phyloP scores from a whole-genome alignment of 2,329 filamentous ascomycete species.

The Alternaria sp. region DNA sequence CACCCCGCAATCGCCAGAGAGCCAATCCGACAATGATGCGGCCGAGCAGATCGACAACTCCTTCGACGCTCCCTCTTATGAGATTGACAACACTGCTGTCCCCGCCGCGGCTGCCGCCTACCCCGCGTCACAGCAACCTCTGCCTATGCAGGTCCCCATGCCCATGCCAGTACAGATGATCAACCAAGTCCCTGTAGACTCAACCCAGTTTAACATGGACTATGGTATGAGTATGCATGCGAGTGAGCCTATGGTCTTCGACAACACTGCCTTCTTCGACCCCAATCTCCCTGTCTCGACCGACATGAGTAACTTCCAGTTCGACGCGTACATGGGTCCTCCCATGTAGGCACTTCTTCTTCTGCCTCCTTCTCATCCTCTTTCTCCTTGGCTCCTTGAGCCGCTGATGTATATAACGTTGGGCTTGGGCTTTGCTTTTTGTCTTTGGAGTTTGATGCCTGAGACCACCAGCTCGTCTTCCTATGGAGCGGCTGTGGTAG shows the following conservation, averaged over 20 bases:
- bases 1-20: conserved; percentile 29
- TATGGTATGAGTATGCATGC: conserved; percentile 34
- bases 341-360: conserved; percentile 10
- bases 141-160: conserved; percentile 12
- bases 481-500: conserved; percentile 34
- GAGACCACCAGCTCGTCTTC: conserved; percentile 34
- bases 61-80: conserved; percentile 18
- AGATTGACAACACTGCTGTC: conserved; percentile 12
- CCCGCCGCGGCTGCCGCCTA: conserved; percentile 8
- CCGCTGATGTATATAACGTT: conserved; percentile 22
- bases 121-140: conserved; percentile 19
- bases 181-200: conserved; percentile 24
- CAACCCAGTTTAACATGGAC: conserved; percentile 27
- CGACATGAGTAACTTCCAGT: conserved; percentile 36
- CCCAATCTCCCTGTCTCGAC: conserved; percentile 18
- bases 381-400: neutral
- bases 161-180: conserved; percentile 15
- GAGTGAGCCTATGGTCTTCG: conserved; percentile 30
- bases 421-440: neutral
- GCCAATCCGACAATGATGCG: conserved; percentile 35
- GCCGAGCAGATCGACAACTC: conserved; percentile 15
- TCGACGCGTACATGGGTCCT: conserved; percentile 38
- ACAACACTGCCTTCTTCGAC: conserved; percentile 31
- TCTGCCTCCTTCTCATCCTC: neutral
- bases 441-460: conserved; percentile 26